Evolutionary conservation across 192 early-diverging fungal species (phyloP).

Genomic region (Dissophora ornata): DNA sequence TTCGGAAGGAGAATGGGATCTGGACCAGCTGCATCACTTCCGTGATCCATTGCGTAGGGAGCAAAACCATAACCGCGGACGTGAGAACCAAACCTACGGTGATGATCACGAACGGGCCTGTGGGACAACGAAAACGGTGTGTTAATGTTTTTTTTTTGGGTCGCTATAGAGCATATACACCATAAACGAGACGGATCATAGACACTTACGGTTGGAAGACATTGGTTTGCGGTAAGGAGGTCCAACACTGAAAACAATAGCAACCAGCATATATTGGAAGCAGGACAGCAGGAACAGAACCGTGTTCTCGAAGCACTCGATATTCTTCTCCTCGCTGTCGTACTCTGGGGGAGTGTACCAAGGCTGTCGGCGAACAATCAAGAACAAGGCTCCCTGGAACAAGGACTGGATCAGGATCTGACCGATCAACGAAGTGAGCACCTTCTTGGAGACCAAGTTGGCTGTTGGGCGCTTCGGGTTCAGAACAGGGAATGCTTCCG

Average conservation of each 20-base stretch:
- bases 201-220: slow-evolving; percentile 81
- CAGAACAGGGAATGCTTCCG: slow-evolving; percentile 79
- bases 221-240: slow-evolving; percentile 93
- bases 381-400: slow-evolving; percentile 83
- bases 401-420: slow-evolving; percentile 85
- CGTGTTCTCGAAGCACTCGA: slow-evolving; percentile 90
- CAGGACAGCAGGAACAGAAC: slow-evolving; percentile 90
- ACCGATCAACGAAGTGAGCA: slow-evolving; percentile 89
- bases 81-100: slow-evolving; percentile 62
- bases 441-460: slow-evolving; percentile 88
- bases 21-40: slow-evolving; percentile 77
- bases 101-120: slow-evolving; percentile 77
- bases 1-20: slow-evolving; percentile 67
- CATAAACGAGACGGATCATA: slow-evolving; percentile 1
- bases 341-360: slow-evolving; percentile 71
- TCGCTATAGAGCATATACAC: background rate
- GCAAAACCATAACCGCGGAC: slow-evolving; percentile 61
- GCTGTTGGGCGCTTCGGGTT: slow-evolving; percentile 89
- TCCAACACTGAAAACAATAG: slow-evolving; percentile 94
- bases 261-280: slow-evolving; percentile 94
- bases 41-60: slow-evolving; percentile 61
- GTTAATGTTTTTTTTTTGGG: no score
- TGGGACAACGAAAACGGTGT: background rate
- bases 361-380: slow-evolving; percentile 75
- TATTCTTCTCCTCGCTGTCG: slow-evolving; percentile 75